Evolutionary conservation across 257 asterid genomes (phyloP).

Genomic region (Solanum rostratum): DNA sequence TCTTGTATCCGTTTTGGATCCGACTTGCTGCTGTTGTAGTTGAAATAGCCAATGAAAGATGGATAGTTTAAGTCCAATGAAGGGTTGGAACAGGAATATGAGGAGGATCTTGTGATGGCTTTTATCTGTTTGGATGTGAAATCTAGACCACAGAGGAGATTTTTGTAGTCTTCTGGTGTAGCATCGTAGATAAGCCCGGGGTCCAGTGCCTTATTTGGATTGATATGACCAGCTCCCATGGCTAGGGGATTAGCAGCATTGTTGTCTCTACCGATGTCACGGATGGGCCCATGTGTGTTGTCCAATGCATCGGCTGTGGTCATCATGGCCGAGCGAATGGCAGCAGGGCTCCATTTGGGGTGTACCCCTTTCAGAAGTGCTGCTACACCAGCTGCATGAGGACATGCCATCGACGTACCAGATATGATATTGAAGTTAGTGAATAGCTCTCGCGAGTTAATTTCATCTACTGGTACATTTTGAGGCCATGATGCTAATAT

Average conservation of each 20-base stretch:
- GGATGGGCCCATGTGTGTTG: slow-evolving; percentile 29
- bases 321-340: slow-evolving; percentile 66
- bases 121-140: slow-evolving; percentile 29
- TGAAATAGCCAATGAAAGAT: slow-evolving; percentile 53
- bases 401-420: slow-evolving; percentile 78
- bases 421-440: slow-evolving; percentile 44
- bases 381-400: slow-evolving; percentile 58
- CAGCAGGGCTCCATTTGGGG: slow-evolving; percentile 66
- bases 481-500: slow-evolving; percentile 61
- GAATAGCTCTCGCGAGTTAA: slow-evolving; percentile 17
- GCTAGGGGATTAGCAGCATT: slow-evolving; percentile 44
- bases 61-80: slow-evolving; percentile 69
- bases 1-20: slow-evolving; percentile 7
- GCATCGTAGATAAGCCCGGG: slow-evolving; percentile 62
- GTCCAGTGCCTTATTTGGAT: slow-evolving; percentile 56
- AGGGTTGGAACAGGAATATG: slow-evolving; percentile 36
- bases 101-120: slow-evolving; percentile 30
- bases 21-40: background rate
- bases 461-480: background rate
- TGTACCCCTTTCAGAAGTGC: slow-evolving; percentile 45
- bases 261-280: slow-evolving; percentile 22
- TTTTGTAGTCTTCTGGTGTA: slow-evolving; percentile 24
- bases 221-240: slow-evolving; percentile 64
- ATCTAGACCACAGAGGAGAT: slow-evolving; percentile 43
- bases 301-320: slow-evolving; percentile 45